A percentile compares a stretch with the other conserved stretches of the same genome.
Conservation (phyloP, 164 flowering plant genomes). For the Nelumbo lutea region DNA sequence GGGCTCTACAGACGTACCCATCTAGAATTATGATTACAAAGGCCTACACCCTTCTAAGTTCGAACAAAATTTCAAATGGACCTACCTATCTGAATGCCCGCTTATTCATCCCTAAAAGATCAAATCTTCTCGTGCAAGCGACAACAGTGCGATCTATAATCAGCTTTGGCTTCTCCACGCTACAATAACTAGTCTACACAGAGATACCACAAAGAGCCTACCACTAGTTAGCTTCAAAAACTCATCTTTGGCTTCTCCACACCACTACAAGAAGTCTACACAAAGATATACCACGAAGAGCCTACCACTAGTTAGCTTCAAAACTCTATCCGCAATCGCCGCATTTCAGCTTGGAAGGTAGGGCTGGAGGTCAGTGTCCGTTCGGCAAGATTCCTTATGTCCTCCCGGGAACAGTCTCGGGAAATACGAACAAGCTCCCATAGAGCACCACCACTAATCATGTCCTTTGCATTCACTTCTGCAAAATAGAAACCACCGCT, state of each 20-base stretch:
- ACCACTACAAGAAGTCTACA: background rate
- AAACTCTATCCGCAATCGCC: constrained; percentile 51
- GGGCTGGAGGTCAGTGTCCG: constrained; percentile 65
- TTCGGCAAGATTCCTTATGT: constrained; percentile 74
- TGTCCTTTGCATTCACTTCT: constrained; percentile 85
- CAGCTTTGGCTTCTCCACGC: background rate
- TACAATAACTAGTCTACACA: background rate
- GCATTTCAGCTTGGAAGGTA: constrained; percentile 66
- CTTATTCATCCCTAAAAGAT: background rate
- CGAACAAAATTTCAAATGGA: constrained; percentile 1
- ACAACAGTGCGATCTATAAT: background rate
- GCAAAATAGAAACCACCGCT: constrained; percentile 15
- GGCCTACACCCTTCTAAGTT: background rate
- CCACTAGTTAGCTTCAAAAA: constrained; percentile 21
- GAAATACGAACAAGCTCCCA: constrained; percentile 95
- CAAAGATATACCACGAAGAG: constrained; percentile 5
- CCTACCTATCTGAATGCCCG: background rate
- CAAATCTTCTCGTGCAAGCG: background rate
- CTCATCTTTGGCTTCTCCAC: background rate
- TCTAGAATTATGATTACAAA: background rate
- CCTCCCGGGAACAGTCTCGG: constrained; percentile 82
- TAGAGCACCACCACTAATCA: constrained; percentile 86
- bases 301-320: constrained; percentile 17
- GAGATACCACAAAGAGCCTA: constrained; percentile 9
- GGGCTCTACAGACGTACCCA: background rate